Evolutionary conservation across 768 basidiomycete genomes (phyloP), one percentile per base, ranked within the genome.

Genomic region (Russula sp.): DNA sequence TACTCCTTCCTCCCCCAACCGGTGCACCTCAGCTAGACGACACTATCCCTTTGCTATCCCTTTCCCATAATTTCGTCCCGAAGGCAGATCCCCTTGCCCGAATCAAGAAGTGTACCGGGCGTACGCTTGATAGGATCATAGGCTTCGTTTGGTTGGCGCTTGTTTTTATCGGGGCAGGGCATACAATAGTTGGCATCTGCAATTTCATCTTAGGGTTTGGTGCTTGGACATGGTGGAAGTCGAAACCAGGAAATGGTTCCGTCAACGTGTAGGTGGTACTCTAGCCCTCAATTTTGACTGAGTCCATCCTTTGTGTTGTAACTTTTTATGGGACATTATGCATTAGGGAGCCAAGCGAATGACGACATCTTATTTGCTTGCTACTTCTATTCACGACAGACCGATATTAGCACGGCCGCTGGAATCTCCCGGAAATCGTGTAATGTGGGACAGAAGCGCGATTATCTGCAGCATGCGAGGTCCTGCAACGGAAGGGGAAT

Each of bases 81-180:
- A 72, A 66, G 0, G 82, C 84, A 13, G 86, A 89, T 69, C 79
- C 80, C 1, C 69, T 70, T 45, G 80, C 83, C 5, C 70, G 56
- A 14, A 38, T 81, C 58, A 91, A 91, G 74, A 81, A 81, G 48
- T 83, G 83, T 69, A 71, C 74, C 0, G 94, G 94, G 2, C 81
- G 84, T 41, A 66, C 70, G 0, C 73, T 93, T 46, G 94, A 93
- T 70, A 83, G 89, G 60, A 60, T 85, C 45, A 72, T 96, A 57
- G 96, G 96, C 10, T 78, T 84, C 63, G 72, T 81, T 9, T 98
- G 94, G 95, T 90, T 82, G 78, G 45, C 88, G 10, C 72, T 95
- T 64, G 79, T 85, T 22, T 59, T 90, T 41, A 71, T 93, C 20
- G 95, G 95, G 22, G 87, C 87, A 25, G 93, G 93, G 25, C 86